Conservation (phyloP, 2,329 filamentous ascomycete species). For the Trematosphaeria pertusa region DNA sequence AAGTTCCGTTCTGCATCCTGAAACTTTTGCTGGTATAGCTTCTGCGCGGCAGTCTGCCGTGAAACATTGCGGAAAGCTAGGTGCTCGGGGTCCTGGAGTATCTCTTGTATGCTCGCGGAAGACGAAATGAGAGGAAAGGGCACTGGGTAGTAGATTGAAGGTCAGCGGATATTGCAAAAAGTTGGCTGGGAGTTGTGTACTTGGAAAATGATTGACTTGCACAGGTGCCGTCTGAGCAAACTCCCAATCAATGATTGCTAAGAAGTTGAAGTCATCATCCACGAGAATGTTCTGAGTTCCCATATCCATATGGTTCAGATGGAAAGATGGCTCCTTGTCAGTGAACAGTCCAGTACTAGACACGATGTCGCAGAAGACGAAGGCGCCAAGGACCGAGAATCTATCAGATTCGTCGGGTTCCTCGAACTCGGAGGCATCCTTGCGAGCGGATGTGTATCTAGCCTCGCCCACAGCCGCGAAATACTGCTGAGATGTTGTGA, state of each 20-base stretch:
- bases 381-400: constrained; percentile 12
- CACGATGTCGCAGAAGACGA: constrained; percentile 34
- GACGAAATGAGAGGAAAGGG: constrained; percentile 33
- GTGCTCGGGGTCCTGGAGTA: constrained; percentile 1
- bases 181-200: background rate
- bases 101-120: constrained; percentile 19
- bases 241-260: constrained; percentile 45
- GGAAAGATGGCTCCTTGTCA: constrained; percentile 18
- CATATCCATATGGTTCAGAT: constrained; percentile 44
- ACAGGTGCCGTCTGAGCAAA: constrained; percentile 40
- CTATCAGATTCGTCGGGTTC: constrained; percentile 5
- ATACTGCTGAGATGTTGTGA: constrained; percentile 23
- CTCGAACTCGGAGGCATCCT: constrained; percentile 1
- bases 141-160: constrained; percentile 34
- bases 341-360: constrained; percentile 25
- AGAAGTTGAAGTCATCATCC: constrained; percentile 37
- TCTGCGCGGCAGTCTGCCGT: background rate
- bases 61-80: background rate
- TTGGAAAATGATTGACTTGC: constrained; percentile 25
- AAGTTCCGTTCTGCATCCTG: constrained; percentile 6
- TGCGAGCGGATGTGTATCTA: constrained; percentile 7
- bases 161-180: constrained; percentile 1
- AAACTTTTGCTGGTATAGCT: constrained; percentile 4
- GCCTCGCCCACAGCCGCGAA: constrained; percentile 27
- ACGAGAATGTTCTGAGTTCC: constrained; percentile 44